Conservation (phyloP, 352 stramenopile genomes). For the Pythium vanterpoolii region DNA sequence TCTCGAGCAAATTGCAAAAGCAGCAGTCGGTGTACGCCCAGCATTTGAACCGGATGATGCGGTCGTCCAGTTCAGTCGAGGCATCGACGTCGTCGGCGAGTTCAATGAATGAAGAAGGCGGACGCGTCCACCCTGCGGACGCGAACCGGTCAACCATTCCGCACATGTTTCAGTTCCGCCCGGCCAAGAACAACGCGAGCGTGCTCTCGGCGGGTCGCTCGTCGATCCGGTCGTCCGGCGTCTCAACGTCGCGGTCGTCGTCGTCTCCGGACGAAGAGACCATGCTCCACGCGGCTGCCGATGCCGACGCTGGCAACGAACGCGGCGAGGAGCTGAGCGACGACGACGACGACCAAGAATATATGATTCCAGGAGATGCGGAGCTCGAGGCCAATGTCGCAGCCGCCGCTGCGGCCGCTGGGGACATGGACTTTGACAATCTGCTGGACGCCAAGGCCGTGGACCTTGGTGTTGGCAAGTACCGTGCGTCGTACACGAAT, state of each 20-base stretch:
- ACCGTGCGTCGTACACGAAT: constrained; percentile 33
- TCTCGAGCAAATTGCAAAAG: constrained; percentile 12
- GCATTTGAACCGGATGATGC: constrained; percentile 18
- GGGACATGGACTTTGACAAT: constrained; percentile 28
- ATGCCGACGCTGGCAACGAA: constrained; percentile 17
- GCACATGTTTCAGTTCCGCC: constrained; percentile 67
- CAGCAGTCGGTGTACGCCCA: constrained; percentile 11
- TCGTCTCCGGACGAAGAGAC: constrained; percentile 12
- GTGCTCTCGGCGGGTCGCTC: constrained; percentile 9
- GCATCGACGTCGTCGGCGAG: constrained; percentile 15
- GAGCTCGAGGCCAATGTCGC: constrained; percentile 12
- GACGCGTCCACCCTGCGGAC: constrained; percentile 29
- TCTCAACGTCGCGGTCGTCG: constrained; percentile 27
- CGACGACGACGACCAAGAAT: constrained; percentile 20
- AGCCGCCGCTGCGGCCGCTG: constrained; percentile 1
- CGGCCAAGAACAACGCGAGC: constrained; percentile 22
- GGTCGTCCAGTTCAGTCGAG: constrained; percentile 30
- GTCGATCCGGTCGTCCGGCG: constrained; percentile 34
- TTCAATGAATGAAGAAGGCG: constrained; percentile 28
- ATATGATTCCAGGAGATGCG: constrained; percentile 25
- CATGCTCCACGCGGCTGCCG: constrained; percentile 1
- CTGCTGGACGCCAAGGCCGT: constrained; percentile 27
- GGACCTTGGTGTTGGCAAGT: constrained; percentile 50
- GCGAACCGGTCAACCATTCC: constrained; percentile 28
- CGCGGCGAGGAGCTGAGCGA: constrained; percentile 21